phyloP scores from a whole-genome alignment of 257 asterid species.

The Asclepias syriaca region DNA sequence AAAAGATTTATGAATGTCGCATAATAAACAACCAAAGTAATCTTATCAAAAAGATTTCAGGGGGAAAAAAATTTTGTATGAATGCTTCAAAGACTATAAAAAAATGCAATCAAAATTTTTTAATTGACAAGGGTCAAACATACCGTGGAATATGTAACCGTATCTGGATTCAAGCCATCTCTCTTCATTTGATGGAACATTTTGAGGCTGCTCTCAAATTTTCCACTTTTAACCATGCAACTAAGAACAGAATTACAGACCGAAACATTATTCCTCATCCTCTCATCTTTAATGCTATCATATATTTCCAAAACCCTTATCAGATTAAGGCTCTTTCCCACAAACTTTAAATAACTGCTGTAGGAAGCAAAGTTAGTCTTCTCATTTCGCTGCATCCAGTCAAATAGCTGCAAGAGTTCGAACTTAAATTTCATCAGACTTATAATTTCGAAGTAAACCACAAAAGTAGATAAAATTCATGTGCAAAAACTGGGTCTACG shows the following conservation, averaged over 20 bases:
- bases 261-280: constrained; percentile 57
- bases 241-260: constrained; percentile 80
- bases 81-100: not conserved
- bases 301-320: constrained; percentile 63
- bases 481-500: not conserved
- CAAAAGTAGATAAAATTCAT: not conserved
- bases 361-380: constrained; percentile 80
- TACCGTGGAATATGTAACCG: constrained; percentile 90
- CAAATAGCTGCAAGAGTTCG: constrained; percentile 64
- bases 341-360: constrained; percentile 77
- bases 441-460: not conserved
- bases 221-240: constrained; percentile 68
- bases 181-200: constrained; percentile 81
- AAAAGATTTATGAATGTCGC: constrained; percentile 2
- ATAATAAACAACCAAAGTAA: not conserved
- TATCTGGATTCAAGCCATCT: constrained; percentile 84
- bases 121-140: not conserved
- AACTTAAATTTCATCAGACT: constrained; percentile 17
- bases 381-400: constrained; percentile 83
- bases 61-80: not conserved
- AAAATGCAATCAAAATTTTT: not conserved
- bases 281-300: constrained; percentile 59
- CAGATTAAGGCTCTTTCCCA: constrained; percentile 61
- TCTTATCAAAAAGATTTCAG: not conserved
- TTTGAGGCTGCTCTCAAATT: constrained; percentile 65